Evolutionary conservation across 371 early-diverging fungal species (phyloP), one percentile per base, ranked within the genome.

Genomic region (Mortierella sp.): DNA sequence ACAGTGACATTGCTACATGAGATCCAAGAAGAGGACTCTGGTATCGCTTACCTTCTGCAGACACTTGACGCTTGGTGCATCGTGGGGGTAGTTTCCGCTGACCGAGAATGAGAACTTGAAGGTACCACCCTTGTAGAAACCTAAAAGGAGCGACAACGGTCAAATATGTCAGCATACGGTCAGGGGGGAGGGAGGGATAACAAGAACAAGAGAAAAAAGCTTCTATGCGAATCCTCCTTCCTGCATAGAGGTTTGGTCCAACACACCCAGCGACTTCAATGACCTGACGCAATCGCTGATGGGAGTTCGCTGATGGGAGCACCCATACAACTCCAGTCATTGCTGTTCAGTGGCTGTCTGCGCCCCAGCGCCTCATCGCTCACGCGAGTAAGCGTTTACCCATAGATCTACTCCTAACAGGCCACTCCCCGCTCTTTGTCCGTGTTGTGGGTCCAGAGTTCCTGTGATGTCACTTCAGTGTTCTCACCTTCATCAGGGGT

Each of bases 21-120:
- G n/a, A n/a, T n/a, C 34, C 34, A 50, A 39, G 41, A 59, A 59
- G 7, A 26, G 23, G 34, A 5, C 19, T 38, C 54, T 28, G 43
- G 8, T 26, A 34, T 1, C 14, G 21, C 16, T 2, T 82, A 95
- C 94, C 90, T 94, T 94, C 80, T 95, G 94, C 57, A 85, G 84
- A 81, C 99, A 99, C 52, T 86, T 88, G 28, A 99, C 96, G 81
- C 98, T 98, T 64, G 99, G 99, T 64, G 99, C 94, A 59, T 96
- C 96, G 81, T 98, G 99, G 21, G 99, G 99, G 80, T 99, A 99
- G 81, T 93, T 95, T 66, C 89, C 86, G 64, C 92, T 93, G 58
- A 99, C 87, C 1, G 86, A 86, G 72, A 99, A 96, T 8, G 90
- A 88, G 78, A 99, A 98, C 67, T 82, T 79, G 84, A 99, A 99